Percentiles rank a stretch among this genome's conserved stretches.
Evolutionary conservation across 441 rosid species (phyloP).

Genomic region (Brassica balearica): DNA sequence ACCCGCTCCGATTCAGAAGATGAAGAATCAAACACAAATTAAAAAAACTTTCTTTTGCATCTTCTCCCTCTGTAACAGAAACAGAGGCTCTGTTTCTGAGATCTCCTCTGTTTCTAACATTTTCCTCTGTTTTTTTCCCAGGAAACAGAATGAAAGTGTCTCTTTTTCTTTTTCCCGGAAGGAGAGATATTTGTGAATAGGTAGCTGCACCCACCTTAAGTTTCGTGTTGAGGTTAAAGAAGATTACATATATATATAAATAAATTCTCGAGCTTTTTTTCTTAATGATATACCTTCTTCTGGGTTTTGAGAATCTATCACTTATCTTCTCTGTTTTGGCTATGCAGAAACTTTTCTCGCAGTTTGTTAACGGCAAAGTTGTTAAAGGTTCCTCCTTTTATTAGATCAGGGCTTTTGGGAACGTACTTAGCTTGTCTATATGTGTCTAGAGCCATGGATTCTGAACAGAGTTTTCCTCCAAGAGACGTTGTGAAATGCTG

Average conservation of each 20-base stretch:
- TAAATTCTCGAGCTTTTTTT: neutral
- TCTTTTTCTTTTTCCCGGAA: slow-evolving; percentile 22
- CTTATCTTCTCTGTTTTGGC: slow-evolving; percentile 1
- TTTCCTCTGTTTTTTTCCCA: slow-evolving; percentile 34
- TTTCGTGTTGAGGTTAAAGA: neutral
- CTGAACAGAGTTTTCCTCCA: slow-evolving; percentile 47
- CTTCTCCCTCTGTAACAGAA: slow-evolving; percentile 1
- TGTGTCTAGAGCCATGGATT: slow-evolving; percentile 56
- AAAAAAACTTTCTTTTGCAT: neutral
- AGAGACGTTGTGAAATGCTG: slow-evolving; percentile 47
- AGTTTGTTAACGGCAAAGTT: neutral
- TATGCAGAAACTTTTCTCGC: slow-evolving; percentile 15
- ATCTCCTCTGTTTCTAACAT: slow-evolving; percentile 21
- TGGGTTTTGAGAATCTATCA: slow-evolving; percentile 1
- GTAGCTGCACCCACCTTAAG: slow-evolving; percentile 18
- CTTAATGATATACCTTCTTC: neutral
- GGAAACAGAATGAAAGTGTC: slow-evolving; percentile 32
- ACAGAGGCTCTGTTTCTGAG: too few relatives aligned
- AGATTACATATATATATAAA: neutral
- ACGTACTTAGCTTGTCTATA: neutral
- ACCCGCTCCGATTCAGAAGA: slow-evolving; percentile 33
- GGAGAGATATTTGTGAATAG: slow-evolving; percentile 8
- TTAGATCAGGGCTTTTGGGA: slow-evolving; percentile 4
- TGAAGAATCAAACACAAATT: slow-evolving; percentile 26
- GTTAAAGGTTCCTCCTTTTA: slow-evolving; percentile 22